Percentiles rank a stretch among this genome's conserved stretches.
phyloP scores from a whole-genome alignment of 2,329 filamentous ascomycete genomes.

The Botrytis aclada region DNA sequence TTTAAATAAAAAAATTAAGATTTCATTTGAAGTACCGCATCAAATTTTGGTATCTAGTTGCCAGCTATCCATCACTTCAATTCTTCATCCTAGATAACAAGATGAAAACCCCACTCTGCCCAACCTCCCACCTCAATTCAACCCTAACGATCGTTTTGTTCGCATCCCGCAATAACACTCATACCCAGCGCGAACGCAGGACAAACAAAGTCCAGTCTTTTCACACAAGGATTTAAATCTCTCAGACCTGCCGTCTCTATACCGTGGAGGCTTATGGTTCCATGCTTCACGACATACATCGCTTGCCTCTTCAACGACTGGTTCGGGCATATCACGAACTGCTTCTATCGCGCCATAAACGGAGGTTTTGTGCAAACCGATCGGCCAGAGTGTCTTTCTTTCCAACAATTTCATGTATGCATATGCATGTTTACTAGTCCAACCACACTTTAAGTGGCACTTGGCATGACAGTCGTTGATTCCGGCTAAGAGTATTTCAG shows the following conservation, averaged over 20 bases:
- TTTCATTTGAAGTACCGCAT: too few relatives aligned
- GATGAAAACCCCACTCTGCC: too few relatives aligned
- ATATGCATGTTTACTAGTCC: constrained; percentile 18
- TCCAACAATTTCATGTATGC: constrained; percentile 19
- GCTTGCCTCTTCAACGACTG: constrained; percentile 18
- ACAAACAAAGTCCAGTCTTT: constrained; percentile 20
- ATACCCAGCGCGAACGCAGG: constrained; percentile 20
- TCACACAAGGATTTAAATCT: constrained; percentile 11
- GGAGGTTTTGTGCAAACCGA: constrained; percentile 10
- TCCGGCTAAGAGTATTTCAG: constrained; percentile 18
- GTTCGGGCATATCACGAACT: too few relatives aligned
- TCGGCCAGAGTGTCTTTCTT: constrained; percentile 13
- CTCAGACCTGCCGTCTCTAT: constrained; percentile 17
- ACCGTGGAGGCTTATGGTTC: constrained; percentile 14
- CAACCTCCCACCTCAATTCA: too few relatives aligned
- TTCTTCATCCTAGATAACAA: too few relatives aligned
- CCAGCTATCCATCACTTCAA: too few relatives aligned
- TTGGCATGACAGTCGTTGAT: too few relatives aligned
- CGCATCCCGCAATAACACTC: neutral
- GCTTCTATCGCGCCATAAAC: too few relatives aligned
- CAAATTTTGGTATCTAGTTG: too few relatives aligned
- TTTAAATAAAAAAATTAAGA: too few relatives aligned
- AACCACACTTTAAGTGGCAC: too few relatives aligned
- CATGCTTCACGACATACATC: constrained; percentile 13
- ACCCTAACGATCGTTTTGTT: neutral